Base-by-base conservation (phyloP, 148 eudicot species). In the Arbutus unedo region DNA sequence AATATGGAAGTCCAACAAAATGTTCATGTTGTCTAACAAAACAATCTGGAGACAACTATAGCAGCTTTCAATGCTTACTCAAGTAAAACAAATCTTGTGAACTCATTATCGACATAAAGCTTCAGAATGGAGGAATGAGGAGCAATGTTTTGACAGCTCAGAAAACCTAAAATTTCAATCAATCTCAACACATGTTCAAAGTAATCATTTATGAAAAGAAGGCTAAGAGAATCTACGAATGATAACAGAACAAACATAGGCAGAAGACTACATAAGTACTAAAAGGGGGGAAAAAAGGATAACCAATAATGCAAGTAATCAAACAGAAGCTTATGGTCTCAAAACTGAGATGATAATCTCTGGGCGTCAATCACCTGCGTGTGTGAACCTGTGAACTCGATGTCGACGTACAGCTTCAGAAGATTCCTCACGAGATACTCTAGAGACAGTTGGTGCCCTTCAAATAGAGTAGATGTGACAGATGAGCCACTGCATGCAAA, bases 381-480 rank as follows among this genome's bases (percentile, higher is more conserved):
- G 85, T 94, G 99, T 57, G 99, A 94, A 80, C 99, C 97, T 43
- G 99, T 96, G 85, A 94, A 96, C 90, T 96, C 98, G 83, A 96
- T 96, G 90, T 96, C 99, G 70, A 96, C 98, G 85, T 96, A 96
- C 45, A 94, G 91, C 90, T 96, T 96, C 86, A 96, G 84, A 75
- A 96, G 98, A 90, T 96, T 96, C 83, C 82, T 90, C 71, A 96
- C 98, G 82, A 96, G 99, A 92, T 91, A 90, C 64, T 93, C 88
- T 8, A 94, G 88, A 83, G 98, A 94, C 75, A 94, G 78, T 83
- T 92, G 93, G 78, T 96, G 96, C 68, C 98, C 98, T 91, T 96
- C 98, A 90, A 96, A 94, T 81, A 96, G 87, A 87, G 90, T 85
- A 88, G 94, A 83, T 47, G 99, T 90, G 55, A 87, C 88, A 82